A percentile compares a stretch with the other conserved stretches of the same genome.
Conservation (phyloP, 148 eudicot species). For the Chenopodium berlandieri region DNA sequence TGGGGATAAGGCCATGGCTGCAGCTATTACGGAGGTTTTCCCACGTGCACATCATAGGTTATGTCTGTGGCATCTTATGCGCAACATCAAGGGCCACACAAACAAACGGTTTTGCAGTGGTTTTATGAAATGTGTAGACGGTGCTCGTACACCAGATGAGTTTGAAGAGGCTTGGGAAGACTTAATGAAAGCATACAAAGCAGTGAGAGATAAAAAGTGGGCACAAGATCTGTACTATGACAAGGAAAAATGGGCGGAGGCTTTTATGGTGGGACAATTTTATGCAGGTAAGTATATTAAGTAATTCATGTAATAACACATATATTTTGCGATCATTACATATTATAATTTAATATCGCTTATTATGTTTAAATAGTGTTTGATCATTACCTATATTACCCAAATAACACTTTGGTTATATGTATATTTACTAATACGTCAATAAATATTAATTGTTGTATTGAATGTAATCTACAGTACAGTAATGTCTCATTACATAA, state of each 20-base stretch:
- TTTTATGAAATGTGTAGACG: slow-evolving; percentile 11
- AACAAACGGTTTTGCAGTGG: not conserved
- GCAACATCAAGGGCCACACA: not conserved
- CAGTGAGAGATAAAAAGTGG: not conserved
- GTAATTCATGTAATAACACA: too few species aligned
- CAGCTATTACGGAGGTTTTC: not conserved
- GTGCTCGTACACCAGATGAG: not conserved
- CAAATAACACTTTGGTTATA: too few species aligned
- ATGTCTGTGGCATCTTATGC: not conserved
- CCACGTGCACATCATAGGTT: not conserved
- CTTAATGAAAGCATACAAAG: not conserved
- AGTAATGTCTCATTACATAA: too few species aligned
- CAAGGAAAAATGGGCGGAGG: not conserved
- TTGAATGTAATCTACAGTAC: too few species aligned
- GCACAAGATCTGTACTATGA: not conserved
- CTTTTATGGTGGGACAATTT: not conserved
- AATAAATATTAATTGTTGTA: too few species aligned
- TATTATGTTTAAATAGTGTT: too few species aligned
- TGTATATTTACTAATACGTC: too few species aligned
- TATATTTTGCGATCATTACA: too few species aligned
- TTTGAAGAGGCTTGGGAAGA: slow-evolving; percentile 1
- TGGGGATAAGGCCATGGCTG: not conserved
- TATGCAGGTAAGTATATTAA: not conserved
- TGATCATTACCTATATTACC: too few species aligned
- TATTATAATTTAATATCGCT: too few species aligned